Percentiles rank a stretch among this genome's conserved stretches.
Conservation (phyloP, 2,329 filamentous ascomycete genomes). For the Myriosclerotinia curreyana region DNA sequence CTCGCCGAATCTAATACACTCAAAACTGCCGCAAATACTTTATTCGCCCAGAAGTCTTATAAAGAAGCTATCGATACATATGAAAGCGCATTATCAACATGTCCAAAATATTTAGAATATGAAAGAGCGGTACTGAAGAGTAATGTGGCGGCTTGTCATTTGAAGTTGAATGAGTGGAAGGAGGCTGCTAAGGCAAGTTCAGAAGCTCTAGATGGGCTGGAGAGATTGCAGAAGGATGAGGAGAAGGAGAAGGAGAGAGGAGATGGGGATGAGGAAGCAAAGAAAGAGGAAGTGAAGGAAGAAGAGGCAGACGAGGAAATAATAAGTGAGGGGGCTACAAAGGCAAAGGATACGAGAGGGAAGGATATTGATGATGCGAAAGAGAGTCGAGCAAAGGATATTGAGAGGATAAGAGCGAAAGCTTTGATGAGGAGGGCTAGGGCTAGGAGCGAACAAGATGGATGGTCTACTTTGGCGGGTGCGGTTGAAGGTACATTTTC, state of each 20-base stretch:
- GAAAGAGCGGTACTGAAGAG: constrained; percentile 82
- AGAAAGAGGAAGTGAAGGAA: constrained; percentile 44
- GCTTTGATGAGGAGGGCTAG: constrained; percentile 58
- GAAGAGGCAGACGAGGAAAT: constrained; percentile 57
- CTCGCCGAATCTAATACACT: constrained; percentile 67
- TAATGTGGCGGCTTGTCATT: constrained; percentile 84
- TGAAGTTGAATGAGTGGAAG: constrained; percentile 84
- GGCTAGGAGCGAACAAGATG: constrained; percentile 61
- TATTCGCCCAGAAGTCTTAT: constrained; percentile 72
- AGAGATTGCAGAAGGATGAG: constrained; percentile 49
- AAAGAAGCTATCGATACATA: constrained; percentile 79
- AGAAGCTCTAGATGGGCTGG: constrained; percentile 68
- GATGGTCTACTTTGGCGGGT: constrained; percentile 76
- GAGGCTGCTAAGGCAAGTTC: constrained; percentile 73
- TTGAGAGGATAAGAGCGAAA: constrained; percentile 76
- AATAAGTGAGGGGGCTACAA: constrained; percentile 55
- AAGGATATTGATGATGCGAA: constrained; percentile 52
- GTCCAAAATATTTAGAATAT: constrained; percentile 82
- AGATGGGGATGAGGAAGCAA: constrained; percentile 49
- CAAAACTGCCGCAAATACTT: constrained; percentile 73
- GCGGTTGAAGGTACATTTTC: constrained; percentile 54
- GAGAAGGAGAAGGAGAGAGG: constrained; percentile 39
- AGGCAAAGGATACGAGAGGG: constrained; percentile 42
- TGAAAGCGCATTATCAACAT: constrained; percentile 72
- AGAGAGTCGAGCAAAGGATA: constrained; percentile 74